Evolutionary conservation across 441 rosid genomes (phyloP), one percentile per base, ranked within the genome.

Genomic region (Populus trichocarpa): DNA sequence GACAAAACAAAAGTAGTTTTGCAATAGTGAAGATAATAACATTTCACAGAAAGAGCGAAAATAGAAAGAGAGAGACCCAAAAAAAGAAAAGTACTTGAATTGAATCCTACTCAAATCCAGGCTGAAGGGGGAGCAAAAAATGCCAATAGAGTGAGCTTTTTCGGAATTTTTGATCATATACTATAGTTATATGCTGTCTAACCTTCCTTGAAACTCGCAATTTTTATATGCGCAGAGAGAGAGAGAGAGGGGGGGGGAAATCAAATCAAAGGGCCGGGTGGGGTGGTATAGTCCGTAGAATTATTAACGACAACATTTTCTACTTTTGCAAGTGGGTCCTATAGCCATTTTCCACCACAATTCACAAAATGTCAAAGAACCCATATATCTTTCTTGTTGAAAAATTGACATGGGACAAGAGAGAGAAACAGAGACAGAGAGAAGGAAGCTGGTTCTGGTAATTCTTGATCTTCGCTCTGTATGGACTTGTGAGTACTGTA

Each of bases 91-190:
- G 32, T 30, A 30, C 5, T 67, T 22, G 35, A 85, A 86, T 85
- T 85, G 86, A 86, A 86, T 82, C 85, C 76, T 74, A 88, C 85
- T 85, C 85, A 78, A 86, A 81, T 30, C 72, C 70, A 75, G 64
- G 26, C 28, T 64, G 73, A 80, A 76, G 70, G 61, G 72, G 28
- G 36, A 23, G 23, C 66, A 9, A 57, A 22, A 85, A 81, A 67
- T 26, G 36, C 69, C 69, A 63, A 70, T 59, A 65, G 70, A 36
- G n/a, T 71, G 22, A 80, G 11, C 50, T 77, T 64, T 40, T 59
- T 25, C 67, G 79, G 59, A 50, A 16, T 73, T 73, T 67, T 65
- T 25, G 57, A 80, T 67, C 79, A 70, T 12, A 18, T 23, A 25
- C 7, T 68, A 66, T 4, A 66, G 16, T 22, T 68, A 25, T 22